phyloP scores from a whole-genome alignment of 192 early-diverging fungal species.

The Backusella liffmaniae region DNA sequence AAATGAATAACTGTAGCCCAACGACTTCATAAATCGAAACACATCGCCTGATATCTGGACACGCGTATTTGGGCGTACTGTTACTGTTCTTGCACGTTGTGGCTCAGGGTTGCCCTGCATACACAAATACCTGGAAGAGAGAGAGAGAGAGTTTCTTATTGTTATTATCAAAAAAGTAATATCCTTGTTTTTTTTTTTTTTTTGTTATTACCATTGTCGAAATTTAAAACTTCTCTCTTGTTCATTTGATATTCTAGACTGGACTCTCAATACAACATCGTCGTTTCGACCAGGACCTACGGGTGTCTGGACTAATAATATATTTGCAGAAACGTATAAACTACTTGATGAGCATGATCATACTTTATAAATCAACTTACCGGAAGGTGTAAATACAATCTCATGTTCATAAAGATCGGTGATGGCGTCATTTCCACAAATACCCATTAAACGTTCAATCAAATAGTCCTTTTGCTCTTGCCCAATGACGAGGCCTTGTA shows the following conservation, averaged over 20 bases:
- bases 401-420: constrained; percentile 65
- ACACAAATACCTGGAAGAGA: constrained; percentile 48
- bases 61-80: constrained; percentile 62
- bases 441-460: constrained; percentile 62
- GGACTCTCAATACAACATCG: constrained; percentile 67
- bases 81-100: constrained; percentile 55
- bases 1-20: constrained; percentile 67
- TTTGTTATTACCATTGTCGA: constrained; percentile 38
- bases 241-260: constrained; percentile 48
- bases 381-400: constrained; percentile 62
- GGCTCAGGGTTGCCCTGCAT: constrained; percentile 73
- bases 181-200: not conserved
- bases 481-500: constrained; percentile 31
- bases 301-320: constrained; percentile 56
- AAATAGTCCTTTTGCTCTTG: constrained; percentile 39
- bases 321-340: not conserved
- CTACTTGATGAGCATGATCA: not conserved
- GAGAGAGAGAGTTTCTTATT: not conserved
- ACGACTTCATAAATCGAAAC: constrained; percentile 62
- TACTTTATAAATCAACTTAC: constrained; percentile 28
- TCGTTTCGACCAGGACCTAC: constrained; percentile 70
- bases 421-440: constrained; percentile 62
- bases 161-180: not conserved
- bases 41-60: constrained; percentile 66
- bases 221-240: constrained; percentile 35